These are phyloP conservation scores for Aureobasidium sp. DNA, from an alignment of 2,329 filamentous ascomycete genomes.

Conservation along the genomic window DNA sequence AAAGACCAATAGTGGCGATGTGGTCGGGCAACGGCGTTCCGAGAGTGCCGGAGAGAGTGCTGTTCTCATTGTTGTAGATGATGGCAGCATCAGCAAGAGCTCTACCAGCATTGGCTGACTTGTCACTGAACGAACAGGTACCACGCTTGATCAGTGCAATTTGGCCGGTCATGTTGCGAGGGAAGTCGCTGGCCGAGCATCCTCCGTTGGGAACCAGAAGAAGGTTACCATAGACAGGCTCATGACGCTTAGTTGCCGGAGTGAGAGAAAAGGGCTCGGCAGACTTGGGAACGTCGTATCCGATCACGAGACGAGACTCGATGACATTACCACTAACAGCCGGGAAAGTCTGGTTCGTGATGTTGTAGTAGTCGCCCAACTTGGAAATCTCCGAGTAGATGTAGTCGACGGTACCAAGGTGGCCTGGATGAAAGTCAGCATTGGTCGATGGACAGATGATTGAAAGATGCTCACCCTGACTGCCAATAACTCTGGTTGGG, in stretches of 20 bases:
- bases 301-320: conserved; percentile 39
- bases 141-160: conserved; percentile 67
- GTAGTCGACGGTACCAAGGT: conserved; percentile 24
- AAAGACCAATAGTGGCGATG: conserved; percentile 61
- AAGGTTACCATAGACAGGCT: conserved; percentile 34
- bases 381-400: conserved; percentile 29
- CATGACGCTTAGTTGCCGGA: conserved; percentile 20
- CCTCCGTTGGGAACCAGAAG: conserved; percentile 53
- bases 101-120: conserved; percentile 58
- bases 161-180: conserved; percentile 48
- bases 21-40: conserved; percentile 42
- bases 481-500: conserved; percentile 64
- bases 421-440: not conserved
- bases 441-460: not conserved
- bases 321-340: conserved; percentile 24
- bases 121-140: conserved; percentile 61
- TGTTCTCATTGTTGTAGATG: conserved; percentile 61
- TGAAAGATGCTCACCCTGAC: conserved; percentile 40
- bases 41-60: conserved; percentile 58
- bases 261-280: conserved; percentile 46
- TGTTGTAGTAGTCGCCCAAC: conserved; percentile 53
- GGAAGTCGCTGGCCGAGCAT: conserved; percentile 57
- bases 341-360: conserved; percentile 41
- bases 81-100: conserved; percentile 64
- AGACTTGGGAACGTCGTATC: conserved; percentile 50